Base-by-base conservation (phyloP, 2,329 filamentous ascomycete genomes). In the Neopestalotiopsis rosae region DNA sequence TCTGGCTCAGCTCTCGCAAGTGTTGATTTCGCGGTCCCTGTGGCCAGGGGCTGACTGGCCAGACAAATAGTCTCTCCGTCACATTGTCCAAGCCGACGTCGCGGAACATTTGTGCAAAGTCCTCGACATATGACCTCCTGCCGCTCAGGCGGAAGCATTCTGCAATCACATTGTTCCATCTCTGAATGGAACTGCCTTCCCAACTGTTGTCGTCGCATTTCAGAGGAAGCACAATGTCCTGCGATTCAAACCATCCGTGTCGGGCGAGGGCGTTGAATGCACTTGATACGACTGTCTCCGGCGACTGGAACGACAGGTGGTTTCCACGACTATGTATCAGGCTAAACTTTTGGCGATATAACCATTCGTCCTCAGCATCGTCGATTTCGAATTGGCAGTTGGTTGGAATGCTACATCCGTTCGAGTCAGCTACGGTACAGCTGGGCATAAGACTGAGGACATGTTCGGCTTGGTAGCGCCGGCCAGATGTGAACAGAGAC, bases 381-480 rank as follows among this genome's bases (percentile, higher is more conserved):
- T 70, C 69, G 24, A 70, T 68, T 42, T 70, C 69, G 42, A 70
- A 70, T 13, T 67, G 58, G 52, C 67, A 70, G 40, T 70, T 70
- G 6, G 34, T 24, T n/a, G 69, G 69, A 42, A 69, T 66, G 9
- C 69, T 70, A 40, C 6, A 56, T 57, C 13, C 9, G 4, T 13
- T 4, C 12, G 6, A 14, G 30, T 65, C 42, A 65, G 62, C 24
- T 14, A 6, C 10, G 20, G 30, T 14, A 10, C 20, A 34, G 20
- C 5, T n/a, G 12, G 59, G 5, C 24, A 17, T 24, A 63, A 34
- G 14, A 24, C 20, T 59, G 45, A n/a, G 20, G 45, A 52, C 14
- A n/a, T n/a, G n/a, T 52, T 52, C 24, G 24, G 17, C 7, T 24
- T 17, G 45, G n/a, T 20, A 52, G 20, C 17, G 4, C 5, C 5